phyloP scores from a whole-genome alignment of 192 early-diverging fungal species.

The Rhizophlyctis rosea region DNA sequence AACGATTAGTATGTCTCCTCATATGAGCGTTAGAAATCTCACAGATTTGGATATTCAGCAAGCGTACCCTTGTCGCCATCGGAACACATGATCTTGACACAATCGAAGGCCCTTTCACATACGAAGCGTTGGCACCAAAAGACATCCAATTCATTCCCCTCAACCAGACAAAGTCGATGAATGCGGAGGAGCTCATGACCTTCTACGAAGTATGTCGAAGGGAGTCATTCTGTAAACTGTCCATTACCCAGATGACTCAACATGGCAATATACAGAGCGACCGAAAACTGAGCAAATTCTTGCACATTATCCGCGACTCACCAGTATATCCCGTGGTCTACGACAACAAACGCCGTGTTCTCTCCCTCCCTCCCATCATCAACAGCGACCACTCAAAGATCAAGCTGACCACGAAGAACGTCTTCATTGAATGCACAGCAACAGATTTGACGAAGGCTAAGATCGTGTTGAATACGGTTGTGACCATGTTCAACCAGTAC shows the following conservation, averaged over 20 bases:
- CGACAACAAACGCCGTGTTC: conserved; percentile 77
- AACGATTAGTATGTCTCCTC: background rate
- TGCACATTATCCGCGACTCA: conserved; percentile 87
- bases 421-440: conserved; percentile 97
- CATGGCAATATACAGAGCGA: conserved; percentile 49
- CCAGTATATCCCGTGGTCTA: conserved; percentile 90
- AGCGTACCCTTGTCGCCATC: conserved; percentile 91
- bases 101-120: conserved; percentile 89
- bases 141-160: conserved; percentile 92
- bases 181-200: conserved; percentile 83
- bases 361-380: conserved; percentile 98
- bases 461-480: conserved; percentile 88
- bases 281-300: conserved; percentile 80
- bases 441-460: conserved; percentile 94
- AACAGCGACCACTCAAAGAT: conserved; percentile 99
- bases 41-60: conserved; percentile 42
- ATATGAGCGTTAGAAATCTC: conserved; percentile 11
- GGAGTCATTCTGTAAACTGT: conserved; percentile 1
- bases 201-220: conserved; percentile 67
- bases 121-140: conserved; percentile 85
- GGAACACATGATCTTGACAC: conserved; percentile 98
- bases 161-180: conserved; percentile 84
- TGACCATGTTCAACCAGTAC: conserved; percentile 95
- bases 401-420: conserved; percentile 86
- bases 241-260: conserved; percentile 10